phyloP scores from a whole-genome alignment of 345 rosid species.

The Diplotaxis tenuifolia region DNA sequence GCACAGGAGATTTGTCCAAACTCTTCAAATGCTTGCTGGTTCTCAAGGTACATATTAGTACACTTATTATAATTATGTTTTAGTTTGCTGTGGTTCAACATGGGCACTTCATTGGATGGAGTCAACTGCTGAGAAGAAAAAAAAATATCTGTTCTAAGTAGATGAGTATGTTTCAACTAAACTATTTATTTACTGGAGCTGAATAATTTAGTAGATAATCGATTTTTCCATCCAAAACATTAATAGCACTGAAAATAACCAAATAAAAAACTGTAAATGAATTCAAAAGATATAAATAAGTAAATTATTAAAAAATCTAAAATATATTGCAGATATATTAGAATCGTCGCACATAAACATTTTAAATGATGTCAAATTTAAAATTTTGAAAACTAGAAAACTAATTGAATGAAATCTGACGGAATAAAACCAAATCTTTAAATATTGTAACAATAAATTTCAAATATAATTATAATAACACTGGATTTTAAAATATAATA shows the following conservation, averaged over 20 bases:
- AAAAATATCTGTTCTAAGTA: too few relatives aligned
- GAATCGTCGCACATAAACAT: not conserved
- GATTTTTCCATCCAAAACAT: not conserved
- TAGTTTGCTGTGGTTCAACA: not conserved
- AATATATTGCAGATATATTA: not conserved
- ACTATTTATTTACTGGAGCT: too few relatives aligned
- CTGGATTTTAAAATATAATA: not conserved
- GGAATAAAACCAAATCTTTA: not conserved
- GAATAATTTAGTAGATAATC: not conserved
- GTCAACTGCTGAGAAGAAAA: too few relatives aligned
- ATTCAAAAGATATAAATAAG: not conserved
- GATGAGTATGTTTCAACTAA: too few relatives aligned
- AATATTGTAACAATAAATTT: not conserved
- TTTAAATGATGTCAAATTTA: not conserved
- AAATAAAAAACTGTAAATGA: not conserved
- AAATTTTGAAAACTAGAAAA: not conserved
- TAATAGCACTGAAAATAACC: not conserved
- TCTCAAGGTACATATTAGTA: conserved; percentile 73
- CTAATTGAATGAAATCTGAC: not conserved
- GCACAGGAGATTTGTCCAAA: conserved; percentile 91
- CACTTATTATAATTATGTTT: not conserved
- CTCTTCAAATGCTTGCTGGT: conserved; percentile 98
- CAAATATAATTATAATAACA: not conserved
- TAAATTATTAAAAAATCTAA: not conserved
- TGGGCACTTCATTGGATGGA: not conserved